phyloP scores from a whole-genome alignment of 1,284 basidiomycete genomes.

The Rhodotorula sp. region DNA sequence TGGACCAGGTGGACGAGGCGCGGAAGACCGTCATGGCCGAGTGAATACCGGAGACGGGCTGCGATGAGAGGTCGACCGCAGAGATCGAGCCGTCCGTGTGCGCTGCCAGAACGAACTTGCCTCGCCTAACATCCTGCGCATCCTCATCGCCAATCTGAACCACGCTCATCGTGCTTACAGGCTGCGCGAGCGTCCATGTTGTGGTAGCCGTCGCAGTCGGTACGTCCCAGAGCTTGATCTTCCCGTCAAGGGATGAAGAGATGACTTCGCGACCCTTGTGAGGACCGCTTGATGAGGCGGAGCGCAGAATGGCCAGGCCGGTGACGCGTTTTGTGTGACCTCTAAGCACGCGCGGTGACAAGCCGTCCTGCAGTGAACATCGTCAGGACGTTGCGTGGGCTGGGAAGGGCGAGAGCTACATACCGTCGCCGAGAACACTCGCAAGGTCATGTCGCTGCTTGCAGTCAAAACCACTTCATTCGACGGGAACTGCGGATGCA shows the following conservation, averaged over 20 bases:
- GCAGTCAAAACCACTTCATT: slow-evolving; percentile 51
- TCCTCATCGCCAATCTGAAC: background rate
- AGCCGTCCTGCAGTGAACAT: slow-evolving; percentile 54
- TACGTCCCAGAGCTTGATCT: slow-evolving; percentile 44
- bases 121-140: background rate
- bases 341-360: slow-evolving; percentile 54
- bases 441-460: slow-evolving; percentile 50
- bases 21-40: background rate
- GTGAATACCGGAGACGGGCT: background rate
- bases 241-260: slow-evolving; percentile 54
- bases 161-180: slow-evolving; percentile 12
- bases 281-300: background rate
- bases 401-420: slow-evolving; percentile 53
- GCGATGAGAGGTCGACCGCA: background rate
- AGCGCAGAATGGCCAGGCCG: slow-evolving; percentile 39
- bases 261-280: slow-evolving; percentile 36
- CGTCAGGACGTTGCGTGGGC: slow-evolving; percentile 51
- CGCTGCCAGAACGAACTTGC: slow-evolving; percentile 14
- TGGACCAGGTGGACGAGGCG: background rate
- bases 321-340: slow-evolving; percentile 47
- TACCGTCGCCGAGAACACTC: slow-evolving; percentile 49
- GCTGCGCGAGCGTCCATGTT: slow-evolving; percentile 24
- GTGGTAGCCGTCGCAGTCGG: slow-evolving; percentile 2
- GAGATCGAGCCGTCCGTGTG: slow-evolving; percentile 24
- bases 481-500: slow-evolving; percentile 31